These are phyloP conservation scores for Colletotrichum karsti DNA, from an alignment of 2,329 filamentous ascomycete species.

Conservation along the genomic window DNA sequence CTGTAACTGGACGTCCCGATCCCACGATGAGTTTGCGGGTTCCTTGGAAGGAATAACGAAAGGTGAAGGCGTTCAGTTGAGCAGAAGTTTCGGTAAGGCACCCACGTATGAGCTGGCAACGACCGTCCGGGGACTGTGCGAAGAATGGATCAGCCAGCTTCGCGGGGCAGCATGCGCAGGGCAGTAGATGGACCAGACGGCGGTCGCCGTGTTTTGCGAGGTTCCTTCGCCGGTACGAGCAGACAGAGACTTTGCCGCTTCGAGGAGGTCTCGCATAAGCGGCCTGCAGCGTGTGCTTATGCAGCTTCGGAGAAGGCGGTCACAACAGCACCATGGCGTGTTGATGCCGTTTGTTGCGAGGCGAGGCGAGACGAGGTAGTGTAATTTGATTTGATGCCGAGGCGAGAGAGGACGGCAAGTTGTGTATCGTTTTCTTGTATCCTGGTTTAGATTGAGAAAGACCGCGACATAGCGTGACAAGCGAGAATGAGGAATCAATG, in stretches of 20 bases:
- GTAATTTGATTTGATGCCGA: not conserved
- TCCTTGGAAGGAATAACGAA: no score
- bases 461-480: not conserved
- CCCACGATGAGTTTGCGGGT: no score
- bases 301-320: not conserved
- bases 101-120: no score
- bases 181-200: no score
- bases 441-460: not conserved
- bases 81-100: no score
- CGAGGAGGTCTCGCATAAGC: conserved; percentile 18
- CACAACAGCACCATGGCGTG: not conserved
- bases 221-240: not conserved
- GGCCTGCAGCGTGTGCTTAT: conserved; percentile 5
- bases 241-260: conserved; percentile 5
- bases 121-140: no score
- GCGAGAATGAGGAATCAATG: not conserved
- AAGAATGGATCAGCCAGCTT: not conserved
- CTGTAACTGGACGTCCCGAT: no score
- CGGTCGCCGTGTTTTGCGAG: not conserved
- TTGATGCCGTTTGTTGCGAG: not conserved
- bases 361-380: not conserved
- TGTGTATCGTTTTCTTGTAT: not conserved
- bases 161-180: not conserved
- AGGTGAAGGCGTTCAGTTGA: no score
- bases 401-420: not conserved